phyloP scores from a whole-genome alignment of 2,329 filamentous ascomycete species.

The Dendrostoma leiphaemia region DNA sequence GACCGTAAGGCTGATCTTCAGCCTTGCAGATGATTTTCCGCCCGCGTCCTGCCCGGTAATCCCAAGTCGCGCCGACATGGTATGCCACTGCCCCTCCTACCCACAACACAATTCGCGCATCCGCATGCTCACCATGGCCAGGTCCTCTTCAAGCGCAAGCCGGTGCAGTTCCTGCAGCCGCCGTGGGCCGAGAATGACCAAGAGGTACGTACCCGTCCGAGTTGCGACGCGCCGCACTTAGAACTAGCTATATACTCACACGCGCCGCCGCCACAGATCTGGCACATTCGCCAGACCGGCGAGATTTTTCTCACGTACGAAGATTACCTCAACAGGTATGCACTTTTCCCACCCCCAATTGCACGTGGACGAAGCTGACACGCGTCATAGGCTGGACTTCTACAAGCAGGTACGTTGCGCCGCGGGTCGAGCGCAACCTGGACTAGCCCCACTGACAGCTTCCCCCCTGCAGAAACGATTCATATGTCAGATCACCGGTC shows the following conservation, averaged over 20 bases:
- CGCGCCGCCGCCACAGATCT: conserved; percentile 62
- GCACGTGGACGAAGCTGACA: conserved; percentile 28
- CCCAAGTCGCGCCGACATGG: conserved; percentile 29
- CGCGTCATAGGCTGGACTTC: conserved; percentile 72
- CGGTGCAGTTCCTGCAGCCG: conserved; percentile 75
- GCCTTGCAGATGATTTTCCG: conserved; percentile 39
- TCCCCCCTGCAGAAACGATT: conserved; percentile 65
- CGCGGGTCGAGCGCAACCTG: neutral
- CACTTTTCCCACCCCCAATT: conserved; percentile 13
- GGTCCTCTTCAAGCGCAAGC: conserved; percentile 96
- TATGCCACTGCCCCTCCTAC: conserved; percentile 24
- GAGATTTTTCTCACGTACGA: conserved; percentile 91
- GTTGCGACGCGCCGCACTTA: conserved; percentile 8
- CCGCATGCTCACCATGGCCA: conserved; percentile 37
- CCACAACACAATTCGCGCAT: conserved; percentile 20
- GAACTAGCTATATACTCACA: conserved; percentile 18
- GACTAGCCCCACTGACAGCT: conserved; percentile 13
- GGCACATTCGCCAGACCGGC: conserved; percentile 85
- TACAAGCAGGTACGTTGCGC: conserved; percentile 72
- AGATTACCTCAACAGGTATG: conserved; percentile 79
- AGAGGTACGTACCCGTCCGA: conserved; percentile 61
- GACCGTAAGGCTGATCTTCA: conserved; percentile 34
- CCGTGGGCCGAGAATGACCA: conserved; percentile 75
- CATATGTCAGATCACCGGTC: conserved; percentile 93
- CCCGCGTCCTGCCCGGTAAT: conserved; percentile 20